Percentiles rank a stretch among this genome's conserved stretches.
Conservation (phyloP, 768 basidiomycete species). For the Boletus rufocinnamomeus region DNA sequence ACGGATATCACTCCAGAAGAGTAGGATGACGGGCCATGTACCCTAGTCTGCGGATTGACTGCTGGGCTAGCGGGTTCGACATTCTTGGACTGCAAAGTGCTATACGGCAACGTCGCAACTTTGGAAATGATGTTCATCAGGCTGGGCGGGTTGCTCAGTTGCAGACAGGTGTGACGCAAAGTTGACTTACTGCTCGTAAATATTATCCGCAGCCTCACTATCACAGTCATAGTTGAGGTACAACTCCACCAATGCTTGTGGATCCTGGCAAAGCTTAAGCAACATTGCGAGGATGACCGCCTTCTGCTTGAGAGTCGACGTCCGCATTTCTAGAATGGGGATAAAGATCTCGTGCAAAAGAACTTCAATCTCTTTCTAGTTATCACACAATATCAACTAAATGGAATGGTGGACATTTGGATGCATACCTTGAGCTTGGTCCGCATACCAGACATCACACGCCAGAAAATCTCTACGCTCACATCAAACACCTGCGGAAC, state of each 20-base stretch:
- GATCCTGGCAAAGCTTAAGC: conserved; percentile 87
- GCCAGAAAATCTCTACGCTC: conserved; percentile 98
- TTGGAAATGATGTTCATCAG: conserved; percentile 97
- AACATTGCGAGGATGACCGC: conserved; percentile 89
- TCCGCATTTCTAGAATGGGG: conserved; percentile 97
- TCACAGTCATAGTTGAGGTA: conserved; percentile 99
- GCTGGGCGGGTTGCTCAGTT: conserved; percentile 38
- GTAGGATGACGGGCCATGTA: conserved; percentile 44
- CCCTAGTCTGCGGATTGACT: conserved; percentile 46
- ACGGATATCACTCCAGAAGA: conserved; percentile 67
- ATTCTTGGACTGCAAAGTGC: conserved; percentile 48
- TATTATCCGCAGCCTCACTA: conserved; percentile 90
- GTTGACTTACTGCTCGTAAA: conserved; percentile 83
- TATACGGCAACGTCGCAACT: conserved; percentile 65
- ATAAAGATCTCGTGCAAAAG: conserved; percentile 98
- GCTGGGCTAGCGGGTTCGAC: conserved; percentile 64
- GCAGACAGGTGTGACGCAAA: conserved; percentile 3
- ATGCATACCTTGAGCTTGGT: conserved; percentile 85
- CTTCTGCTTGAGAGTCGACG: conserved; percentile 93
- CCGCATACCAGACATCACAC: conserved; percentile 90
- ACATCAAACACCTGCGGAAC: conserved; percentile 97
- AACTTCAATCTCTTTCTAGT: conserved; percentile 98
- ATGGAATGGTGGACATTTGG: background rate
- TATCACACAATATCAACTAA: conserved; percentile 10
- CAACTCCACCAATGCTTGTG: conserved; percentile 95